Conservation (phyloP, 169 alveolate genomes). For the Cystoisospora suis region DNA sequence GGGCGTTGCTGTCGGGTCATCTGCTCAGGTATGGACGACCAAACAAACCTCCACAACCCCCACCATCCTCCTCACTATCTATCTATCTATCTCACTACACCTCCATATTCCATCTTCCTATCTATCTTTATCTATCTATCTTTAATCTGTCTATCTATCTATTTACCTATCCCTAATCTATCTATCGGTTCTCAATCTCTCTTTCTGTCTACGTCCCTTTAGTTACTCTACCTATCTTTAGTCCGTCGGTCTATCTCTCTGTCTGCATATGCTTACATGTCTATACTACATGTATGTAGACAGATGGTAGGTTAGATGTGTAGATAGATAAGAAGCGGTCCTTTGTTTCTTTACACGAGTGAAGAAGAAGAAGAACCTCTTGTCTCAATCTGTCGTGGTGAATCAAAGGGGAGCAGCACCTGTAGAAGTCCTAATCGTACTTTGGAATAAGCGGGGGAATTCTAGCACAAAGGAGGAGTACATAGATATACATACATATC, state of each 20-base stretch:
- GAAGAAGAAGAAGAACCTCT: background rate
- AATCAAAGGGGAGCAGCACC: too few species aligned
- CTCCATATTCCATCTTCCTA: too few species aligned
- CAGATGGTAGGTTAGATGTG: background rate
- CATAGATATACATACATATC: background rate
- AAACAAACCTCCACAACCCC: background rate
- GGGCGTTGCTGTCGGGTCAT: conserved; percentile 90
- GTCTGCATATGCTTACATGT: background rate
- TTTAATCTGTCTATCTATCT: too few species aligned
- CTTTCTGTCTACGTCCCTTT: too few species aligned
- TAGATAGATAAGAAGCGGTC: background rate
- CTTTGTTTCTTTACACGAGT: background rate
- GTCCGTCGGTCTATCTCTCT: background rate
- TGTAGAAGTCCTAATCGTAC: background rate
- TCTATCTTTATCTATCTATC: too few species aligned
- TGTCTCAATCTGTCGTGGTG: background rate
- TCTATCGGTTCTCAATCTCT: too few species aligned
- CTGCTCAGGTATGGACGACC: conserved; percentile 75
- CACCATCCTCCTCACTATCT: background rate
- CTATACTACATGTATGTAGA: too few species aligned
- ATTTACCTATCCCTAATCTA: too few species aligned
- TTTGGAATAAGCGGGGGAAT: background rate
- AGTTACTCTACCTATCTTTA: too few species aligned
- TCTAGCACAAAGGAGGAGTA: background rate
- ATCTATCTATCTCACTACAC: background rate